Percentiles rank a stretch among this genome's conserved stretches.
phyloP scores from a whole-genome alignment of 257 asterid genomes.

The Plantago ovata region DNA sequence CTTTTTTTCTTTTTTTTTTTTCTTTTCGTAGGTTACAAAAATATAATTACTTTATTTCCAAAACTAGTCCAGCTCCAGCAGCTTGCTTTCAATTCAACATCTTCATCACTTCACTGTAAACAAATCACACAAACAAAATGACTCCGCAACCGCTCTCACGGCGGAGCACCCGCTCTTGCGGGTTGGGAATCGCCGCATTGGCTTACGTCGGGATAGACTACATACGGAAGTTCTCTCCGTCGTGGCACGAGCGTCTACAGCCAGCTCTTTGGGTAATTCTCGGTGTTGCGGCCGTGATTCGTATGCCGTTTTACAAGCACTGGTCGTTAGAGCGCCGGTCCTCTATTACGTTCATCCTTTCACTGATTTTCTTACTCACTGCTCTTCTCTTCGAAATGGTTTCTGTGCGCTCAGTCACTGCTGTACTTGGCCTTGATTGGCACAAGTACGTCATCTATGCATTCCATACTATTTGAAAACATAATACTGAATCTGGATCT shows the following conservation, averaged over 20 bases:
- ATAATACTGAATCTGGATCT: not conserved
- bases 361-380: conserved; percentile 69
- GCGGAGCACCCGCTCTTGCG: conserved; percentile 37
- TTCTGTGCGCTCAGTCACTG: conserved; percentile 94
- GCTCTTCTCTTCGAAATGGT: conserved; percentile 77
- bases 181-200: conserved; percentile 78
- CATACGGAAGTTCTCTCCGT: conserved; percentile 82
- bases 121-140: conserved; percentile 22
- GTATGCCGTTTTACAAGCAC: conserved; percentile 71
- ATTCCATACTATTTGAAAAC: not conserved
- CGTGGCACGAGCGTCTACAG: conserved; percentile 82
- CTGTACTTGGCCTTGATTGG: conserved; percentile 95
- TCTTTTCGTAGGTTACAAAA: no score
- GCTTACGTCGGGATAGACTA: conserved; percentile 78
- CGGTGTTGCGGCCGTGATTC: conserved; percentile 61
- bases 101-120: not conserved
- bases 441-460: conserved; percentile 83
- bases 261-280: conserved; percentile 72
- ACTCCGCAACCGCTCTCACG: conserved; percentile 27
- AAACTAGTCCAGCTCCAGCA: no score
- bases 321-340: conserved; percentile 86
- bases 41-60: no score
- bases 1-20: no score
- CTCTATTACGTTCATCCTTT: conserved; percentile 71
- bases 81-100: no score